These are phyloP conservation scores for Helotiales sp. DNA, from an alignment of 2,329 filamentous ascomycete genomes.

Conservation along the genomic window DNA sequence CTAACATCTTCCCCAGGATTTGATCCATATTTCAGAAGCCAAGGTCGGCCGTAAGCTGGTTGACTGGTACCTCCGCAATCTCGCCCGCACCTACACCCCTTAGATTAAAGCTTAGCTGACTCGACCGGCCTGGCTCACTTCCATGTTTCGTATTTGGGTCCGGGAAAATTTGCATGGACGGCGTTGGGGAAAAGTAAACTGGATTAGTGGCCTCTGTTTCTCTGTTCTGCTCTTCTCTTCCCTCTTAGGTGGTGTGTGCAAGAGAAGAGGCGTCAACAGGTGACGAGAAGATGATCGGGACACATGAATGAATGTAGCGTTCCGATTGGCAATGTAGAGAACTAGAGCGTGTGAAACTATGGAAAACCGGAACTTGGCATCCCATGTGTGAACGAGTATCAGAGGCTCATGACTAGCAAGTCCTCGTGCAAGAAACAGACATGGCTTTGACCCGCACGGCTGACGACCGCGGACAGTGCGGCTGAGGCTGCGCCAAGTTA, in stretches of 20 bases:
- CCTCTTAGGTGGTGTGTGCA: background rate
- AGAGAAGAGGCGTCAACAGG: slow-evolving; percentile 14
- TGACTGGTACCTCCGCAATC: slow-evolving; percentile 98
- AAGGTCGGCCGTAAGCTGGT: slow-evolving; percentile 97
- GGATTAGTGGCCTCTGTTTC: slow-evolving; percentile 11
- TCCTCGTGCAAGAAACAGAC: background rate
- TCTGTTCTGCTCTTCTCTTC: background rate
- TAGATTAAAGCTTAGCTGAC: slow-evolving; percentile 50
- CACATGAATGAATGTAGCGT: slow-evolving; percentile 11
- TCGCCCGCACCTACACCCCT: slow-evolving; percentile 80
- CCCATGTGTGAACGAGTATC: slow-evolving; percentile 17
- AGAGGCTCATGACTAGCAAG: slow-evolving; percentile 3
- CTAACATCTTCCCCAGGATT: slow-evolving; percentile 62
- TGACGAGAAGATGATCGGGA: slow-evolving; percentile 9
- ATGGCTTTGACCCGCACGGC: slow-evolving; percentile 17
- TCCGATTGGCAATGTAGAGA: slow-evolving; percentile 17
- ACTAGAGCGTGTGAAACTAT: slow-evolving; percentile 7
- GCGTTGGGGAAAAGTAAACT: slow-evolving; percentile 38
- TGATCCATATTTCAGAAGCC: slow-evolving; percentile 98
- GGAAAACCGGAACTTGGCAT: background rate
- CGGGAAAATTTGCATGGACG: slow-evolving; percentile 40
- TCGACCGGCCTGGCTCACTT: slow-evolving; percentile 14
- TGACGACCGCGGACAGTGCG: no score
- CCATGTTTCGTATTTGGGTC: slow-evolving; percentile 33
- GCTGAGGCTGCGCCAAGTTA: slow-evolving; percentile 15